Evolutionary conservation across 2,329 filamentous ascomycete species (phyloP).

Genomic region (Gnomoniopsis sp.): DNA sequence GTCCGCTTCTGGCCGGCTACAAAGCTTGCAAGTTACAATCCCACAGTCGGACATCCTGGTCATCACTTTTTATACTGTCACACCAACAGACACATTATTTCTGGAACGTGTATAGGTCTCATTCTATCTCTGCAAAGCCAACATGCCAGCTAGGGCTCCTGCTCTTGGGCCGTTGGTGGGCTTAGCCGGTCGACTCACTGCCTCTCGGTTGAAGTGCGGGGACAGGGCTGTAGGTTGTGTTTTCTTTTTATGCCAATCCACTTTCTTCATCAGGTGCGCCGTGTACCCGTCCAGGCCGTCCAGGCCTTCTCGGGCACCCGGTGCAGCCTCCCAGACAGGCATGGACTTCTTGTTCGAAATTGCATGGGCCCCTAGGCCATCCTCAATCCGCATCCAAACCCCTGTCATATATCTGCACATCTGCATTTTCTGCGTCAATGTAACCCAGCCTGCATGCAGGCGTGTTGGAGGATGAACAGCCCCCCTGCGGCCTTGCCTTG

Average conservation of each 20-base stretch:
- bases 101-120: too few relatives aligned
- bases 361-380: not conserved
- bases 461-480: conserved; percentile 14
- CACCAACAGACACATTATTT: not conserved
- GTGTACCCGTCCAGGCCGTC: too few relatives aligned
- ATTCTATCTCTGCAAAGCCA: not conserved
- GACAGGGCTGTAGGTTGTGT: not conserved
- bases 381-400: not conserved
- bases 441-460: conserved; percentile 13
- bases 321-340: conserved; percentile 7
- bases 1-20: too few relatives aligned
- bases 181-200: not conserved
- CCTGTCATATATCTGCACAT: conserved; percentile 9
- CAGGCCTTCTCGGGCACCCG: not conserved
- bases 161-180: not conserved
- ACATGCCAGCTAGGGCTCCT: not conserved
- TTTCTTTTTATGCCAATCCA: too few relatives aligned
- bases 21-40: too few relatives aligned
- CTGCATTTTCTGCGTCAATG: conserved; percentile 6
- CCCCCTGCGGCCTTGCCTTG: not conserved
- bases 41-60: too few relatives aligned
- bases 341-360: not conserved
- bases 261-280: too few relatives aligned
- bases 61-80: not conserved
- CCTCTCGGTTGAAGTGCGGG: not conserved